These are phyloP conservation scores for Mortierella hygrophila DNA, from an alignment of 192 early-diverging fungal species.

Conservation along the genomic window DNA sequence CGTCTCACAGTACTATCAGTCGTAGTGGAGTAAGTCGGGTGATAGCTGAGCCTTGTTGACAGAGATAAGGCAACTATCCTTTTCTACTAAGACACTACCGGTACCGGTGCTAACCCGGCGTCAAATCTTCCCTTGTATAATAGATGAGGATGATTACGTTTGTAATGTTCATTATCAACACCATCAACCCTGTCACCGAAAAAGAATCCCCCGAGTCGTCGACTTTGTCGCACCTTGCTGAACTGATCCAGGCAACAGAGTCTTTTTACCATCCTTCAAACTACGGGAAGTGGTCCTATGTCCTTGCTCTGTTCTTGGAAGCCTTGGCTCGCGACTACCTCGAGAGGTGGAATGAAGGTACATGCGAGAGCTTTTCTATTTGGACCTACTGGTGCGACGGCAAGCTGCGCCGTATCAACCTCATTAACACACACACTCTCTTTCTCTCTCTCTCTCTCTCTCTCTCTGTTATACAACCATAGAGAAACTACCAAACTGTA, in stretches of 20 bases:
- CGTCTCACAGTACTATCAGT: slow-evolving; percentile 54
- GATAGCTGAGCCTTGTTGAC: not conserved
- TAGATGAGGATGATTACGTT: slow-evolving; percentile 62
- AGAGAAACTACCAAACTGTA: slow-evolving; percentile 72
- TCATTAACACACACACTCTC: not conserved
- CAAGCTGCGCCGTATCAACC: not conserved
- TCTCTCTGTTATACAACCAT: not conserved
- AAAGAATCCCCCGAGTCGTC: slow-evolving; percentile 58
- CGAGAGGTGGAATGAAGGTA: slow-evolving; percentile 69
- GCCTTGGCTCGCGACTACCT: slow-evolving; percentile 77
- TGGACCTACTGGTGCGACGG: not conserved
- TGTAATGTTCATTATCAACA: slow-evolving; percentile 85
- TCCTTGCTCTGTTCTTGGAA: slow-evolving; percentile 79
- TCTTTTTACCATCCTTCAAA: slow-evolving; percentile 95
- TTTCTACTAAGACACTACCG: too few relatives aligned
- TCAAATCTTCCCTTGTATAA: not conserved
- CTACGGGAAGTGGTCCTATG: slow-evolving; percentile 84
- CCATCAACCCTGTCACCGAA: slow-evolving; percentile 67
- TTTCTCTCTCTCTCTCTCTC: not conserved
- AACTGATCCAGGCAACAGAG: slow-evolving; percentile 89
- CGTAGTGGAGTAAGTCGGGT: slow-evolving; percentile 54
- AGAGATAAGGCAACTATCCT: not conserved
- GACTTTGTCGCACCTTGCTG: slow-evolving; percentile 72
- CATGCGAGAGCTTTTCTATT: not conserved
- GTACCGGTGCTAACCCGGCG: not conserved